Evolutionary conservation across 768 basidiomycete species (phyloP), one percentile per base, ranked within the genome.

Genomic region (Termitomyces sp.): DNA sequence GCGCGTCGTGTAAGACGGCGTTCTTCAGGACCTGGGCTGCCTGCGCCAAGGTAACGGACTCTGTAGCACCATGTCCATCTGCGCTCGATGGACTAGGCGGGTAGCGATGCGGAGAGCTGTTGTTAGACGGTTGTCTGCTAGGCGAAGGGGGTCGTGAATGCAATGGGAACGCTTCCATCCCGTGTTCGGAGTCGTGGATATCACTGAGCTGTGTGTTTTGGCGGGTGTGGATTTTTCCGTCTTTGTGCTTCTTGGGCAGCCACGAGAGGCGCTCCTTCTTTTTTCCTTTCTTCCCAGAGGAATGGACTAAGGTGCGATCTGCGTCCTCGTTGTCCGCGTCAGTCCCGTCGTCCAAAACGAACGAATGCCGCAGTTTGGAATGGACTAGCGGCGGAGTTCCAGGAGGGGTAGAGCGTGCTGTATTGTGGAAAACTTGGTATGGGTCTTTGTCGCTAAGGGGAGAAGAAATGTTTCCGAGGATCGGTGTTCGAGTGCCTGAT

Each of bases 1-100:
- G 80, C 30, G 89, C 89, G 70, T 91, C 89, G 64, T 91, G 89
- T 42, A 91, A 69, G 7, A 90, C 78, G 1, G 86, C 86, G n/a
- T 79, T 79, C 71, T 85, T 89, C 40, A 91, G 60, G 10, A 76
- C 83, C 67, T 82, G 87, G 1, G 85, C 89, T 10, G 87, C 88
- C 36, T 79, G 76, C 20, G 79, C 70, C 18, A 84, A 67, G 1
- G 79, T 79, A 10, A 78, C 78, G 18, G 75, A 74, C 13, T 78
- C 79, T 27, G 62, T 49, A 39, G 65, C 22, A 22, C 14, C 39
- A 36, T 59, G 57, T 40, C 58, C 59, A 27, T 57, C 56, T 24
- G 58, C 46, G 37, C 53, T 45, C 20, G 67, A 60, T 26, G 68
- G 48, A 22, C 63, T 63, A 1, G 78, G 81, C 5, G 79, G 79